These are phyloP conservation scores for Annulohypoxylon moriforme DNA, from an alignment of 495 filamentous ascomycete species.

Conservation along the genomic window DNA sequence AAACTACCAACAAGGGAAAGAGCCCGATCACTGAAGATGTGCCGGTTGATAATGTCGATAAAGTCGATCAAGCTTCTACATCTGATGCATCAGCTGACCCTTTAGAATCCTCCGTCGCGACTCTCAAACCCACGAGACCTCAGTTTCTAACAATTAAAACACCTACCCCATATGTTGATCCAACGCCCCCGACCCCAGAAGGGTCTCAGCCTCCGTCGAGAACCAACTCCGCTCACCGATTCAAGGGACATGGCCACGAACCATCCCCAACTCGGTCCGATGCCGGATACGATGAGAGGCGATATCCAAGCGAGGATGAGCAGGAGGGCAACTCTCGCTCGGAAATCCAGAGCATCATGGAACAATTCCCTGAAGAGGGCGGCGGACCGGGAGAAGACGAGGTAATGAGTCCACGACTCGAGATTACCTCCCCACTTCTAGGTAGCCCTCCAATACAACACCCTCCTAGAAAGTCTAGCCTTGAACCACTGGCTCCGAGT, in stretches of 20 bases:
- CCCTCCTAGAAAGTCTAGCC: conserved; percentile 84
- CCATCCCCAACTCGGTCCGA: conserved; percentile 69
- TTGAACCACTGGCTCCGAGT: conserved; percentile 72
- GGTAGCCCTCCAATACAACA: conserved; percentile 69
- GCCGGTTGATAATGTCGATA: conserved; percentile 10
- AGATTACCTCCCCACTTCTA: conserved; percentile 76
- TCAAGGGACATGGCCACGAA: conserved; percentile 49
- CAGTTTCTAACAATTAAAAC: conserved; percentile 58
- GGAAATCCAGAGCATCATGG: conserved; percentile 97
- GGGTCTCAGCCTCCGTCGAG: conserved; percentile 61
- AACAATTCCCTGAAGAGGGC: conserved; percentile 77
- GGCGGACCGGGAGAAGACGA: conserved; percentile 75
- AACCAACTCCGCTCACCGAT: conserved; percentile 57
- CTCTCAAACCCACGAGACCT: conserved; percentile 59
- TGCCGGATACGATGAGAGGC: conserved; percentile 64
- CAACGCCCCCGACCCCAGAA: conserved; percentile 70
- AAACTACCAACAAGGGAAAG: conserved; percentile 13
- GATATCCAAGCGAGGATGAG: conserved; percentile 64
- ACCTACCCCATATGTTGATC: conserved; percentile 67
- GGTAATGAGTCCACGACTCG: conserved; percentile 84
- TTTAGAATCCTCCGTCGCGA: conserved; percentile 65
- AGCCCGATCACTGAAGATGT: background rate
- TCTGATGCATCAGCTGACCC: conserved; percentile 47
- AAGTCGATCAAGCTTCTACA: conserved; percentile 6
- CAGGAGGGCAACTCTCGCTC: conserved; percentile 76